Base-by-base conservation (phyloP, 139 green algal genomes). In the Picochlorum sp. region DNA sequence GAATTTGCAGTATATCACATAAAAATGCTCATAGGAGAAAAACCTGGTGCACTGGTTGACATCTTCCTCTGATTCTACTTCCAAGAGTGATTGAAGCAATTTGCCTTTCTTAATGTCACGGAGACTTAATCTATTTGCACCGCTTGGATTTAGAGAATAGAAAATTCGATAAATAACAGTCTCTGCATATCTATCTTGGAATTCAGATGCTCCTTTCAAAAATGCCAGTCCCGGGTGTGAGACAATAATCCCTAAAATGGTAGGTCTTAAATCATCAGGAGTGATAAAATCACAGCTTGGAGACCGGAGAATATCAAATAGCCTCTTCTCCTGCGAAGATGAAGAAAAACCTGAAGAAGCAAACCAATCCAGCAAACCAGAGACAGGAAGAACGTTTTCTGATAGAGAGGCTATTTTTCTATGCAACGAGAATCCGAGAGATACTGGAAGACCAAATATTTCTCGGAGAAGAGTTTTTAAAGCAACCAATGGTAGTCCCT, bases 1-100 rank as follows among this genome's bases (percentile, higher is more conserved):
- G 66, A 98, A 99, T 82, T 98, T 98, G 92, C 94, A 99, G 81
- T 99, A 99, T 59, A 99, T 91, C 37, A 99, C 94, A 71, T 99
- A 99, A 68, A 99, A 99, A 77, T 99, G 94, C 81, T 99, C 94
- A 72, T 99, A 99, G 14, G 82, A 94, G 71, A 97, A 97, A 76
- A 95, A 96, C 61, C 83, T 83, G 21, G 93, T 21, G 73, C 30
- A 94, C 67, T 84, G 79, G 83, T 99, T 99, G 78, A 99, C 95
- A 80, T 99, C 94, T 66, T 93, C 86, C 67, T 97, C 86, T 28
- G 79, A 69, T 59, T 98, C 92, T 63, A 97, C 77, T 51, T 85
- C 65, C 23, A 79, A 68, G 71, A 99, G 77, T 4, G 86, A 84
- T 16, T 85, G 75, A 44, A 97, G 63, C 45, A 99, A 61, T 64